Evolutionary conservation across 768 basidiomycete genomes (phyloP), one percentile per base, ranked within the genome.

Genomic region (Auriscalpium orientale): DNA sequence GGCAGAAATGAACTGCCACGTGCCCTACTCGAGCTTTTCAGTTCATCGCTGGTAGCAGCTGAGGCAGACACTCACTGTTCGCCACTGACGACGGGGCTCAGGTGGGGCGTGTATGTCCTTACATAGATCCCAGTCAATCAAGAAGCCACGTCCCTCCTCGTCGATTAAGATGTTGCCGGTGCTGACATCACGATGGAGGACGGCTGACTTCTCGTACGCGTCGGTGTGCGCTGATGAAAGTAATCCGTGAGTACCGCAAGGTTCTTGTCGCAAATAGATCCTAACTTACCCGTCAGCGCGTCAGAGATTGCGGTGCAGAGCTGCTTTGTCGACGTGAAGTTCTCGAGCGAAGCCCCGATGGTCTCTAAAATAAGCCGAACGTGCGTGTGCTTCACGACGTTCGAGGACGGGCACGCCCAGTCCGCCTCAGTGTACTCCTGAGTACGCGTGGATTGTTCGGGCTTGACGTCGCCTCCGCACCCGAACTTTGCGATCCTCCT

Each of bases 81-180:
- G 13, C 18, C 18, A 13, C 40, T 18, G 13, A 13, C 40, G 40
- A 18, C 40, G 40, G 40, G 40, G 15, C 13, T 43, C 6, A 0
- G 13, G 40, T 15, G 40, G 15, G 13, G 15, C 18, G 2, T 18
- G 40, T 4, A 13, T 1, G n/a, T 52, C 43, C 35, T 52, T 52
- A 16, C 37, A 54, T 12, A 54, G 44, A 36, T 54, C 53, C 44
- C 53, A 54, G 12, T 53, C 44, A 22, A 49, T 58, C 49, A 54
- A 16, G 12, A 18, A n/a, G 10, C 48, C 47, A 11, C n/a, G 34
- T 16, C 45, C 22, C 16, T 46, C 28, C 28, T 50, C 49, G 46
- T 36, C 28, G 34, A 58, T 51, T 20, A 58, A 20, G 48, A 58
- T 55, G n/a, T 58, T 58, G 16, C 37, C 37, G 10, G 43, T 36